Percentiles rank a stretch among this genome's conserved stretches.
Conservation (phyloP, 23 red algal genomes). For the Chondrus crispus region DNA sequence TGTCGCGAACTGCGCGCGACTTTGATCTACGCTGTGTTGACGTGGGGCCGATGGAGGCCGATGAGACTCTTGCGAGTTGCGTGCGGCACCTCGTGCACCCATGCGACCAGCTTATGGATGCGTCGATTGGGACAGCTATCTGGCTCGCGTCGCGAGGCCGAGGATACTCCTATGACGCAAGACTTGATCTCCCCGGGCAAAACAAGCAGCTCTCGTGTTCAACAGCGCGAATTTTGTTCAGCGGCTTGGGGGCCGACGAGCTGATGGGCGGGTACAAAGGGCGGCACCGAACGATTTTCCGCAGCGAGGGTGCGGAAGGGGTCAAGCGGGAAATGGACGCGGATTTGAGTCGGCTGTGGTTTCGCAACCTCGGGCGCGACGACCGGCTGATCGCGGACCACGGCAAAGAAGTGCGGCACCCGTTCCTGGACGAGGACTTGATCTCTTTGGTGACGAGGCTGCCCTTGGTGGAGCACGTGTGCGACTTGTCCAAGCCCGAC, state of each 20-base stretch:
- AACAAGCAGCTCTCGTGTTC: not conserved
- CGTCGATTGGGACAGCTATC: slow-evolving; percentile 67
- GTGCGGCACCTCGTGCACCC: slow-evolving; percentile 58
- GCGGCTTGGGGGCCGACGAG: slow-evolving; percentile 94
- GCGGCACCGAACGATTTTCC: slow-evolving; percentile 71
- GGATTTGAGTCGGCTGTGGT: slow-evolving; percentile 90
- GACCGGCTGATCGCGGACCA: slow-evolving; percentile 76
- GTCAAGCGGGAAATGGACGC: slow-evolving; percentile 77
- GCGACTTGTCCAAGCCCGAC: slow-evolving; percentile 43
- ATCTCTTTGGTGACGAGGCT: slow-evolving; percentile 41
- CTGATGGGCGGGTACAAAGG: slow-evolving; percentile 94
- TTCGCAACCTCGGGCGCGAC: slow-evolving; percentile 91
- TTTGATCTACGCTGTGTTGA: slow-evolving; percentile 70
- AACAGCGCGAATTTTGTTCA: slow-evolving; percentile 64
- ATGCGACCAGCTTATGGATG: slow-evolving; percentile 83
- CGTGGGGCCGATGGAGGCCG: slow-evolving; percentile 36
- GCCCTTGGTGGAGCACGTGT: slow-evolving; percentile 54
- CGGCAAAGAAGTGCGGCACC: slow-evolving; percentile 69
- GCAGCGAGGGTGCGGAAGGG: slow-evolving; percentile 54
- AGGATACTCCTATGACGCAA: not conserved
- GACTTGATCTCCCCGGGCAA: not conserved
- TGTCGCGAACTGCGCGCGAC: not conserved
- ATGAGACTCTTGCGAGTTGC: not conserved
- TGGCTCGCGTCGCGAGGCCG: slow-evolving; percentile 73
- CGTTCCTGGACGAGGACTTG: slow-evolving; percentile 81